Evolutionary conservation across 2,329 filamentous ascomycete species (phyloP), one percentile per base, ranked within the genome.

Genomic region (Arachnomyces sp.): DNA sequence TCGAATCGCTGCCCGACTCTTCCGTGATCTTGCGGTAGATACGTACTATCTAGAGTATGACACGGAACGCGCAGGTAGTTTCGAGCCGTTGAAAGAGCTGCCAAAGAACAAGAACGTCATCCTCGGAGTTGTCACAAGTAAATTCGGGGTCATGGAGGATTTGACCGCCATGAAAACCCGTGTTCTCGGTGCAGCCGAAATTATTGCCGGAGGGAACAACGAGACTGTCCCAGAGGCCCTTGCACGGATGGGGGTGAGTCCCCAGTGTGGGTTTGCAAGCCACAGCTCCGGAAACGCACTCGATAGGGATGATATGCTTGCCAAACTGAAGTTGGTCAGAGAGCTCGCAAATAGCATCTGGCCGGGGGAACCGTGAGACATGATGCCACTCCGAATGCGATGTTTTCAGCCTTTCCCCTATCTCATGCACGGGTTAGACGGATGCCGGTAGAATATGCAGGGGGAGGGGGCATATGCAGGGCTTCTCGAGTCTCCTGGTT

Each of bases 211-310:
- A 60, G 83, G 82, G 0, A 78, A 72, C 39, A 74, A 74, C 7
- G 70, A 82, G 63, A 75, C 68, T 2, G 68, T 70, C 34, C 74
- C 84, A 57, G 75, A 86, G 58, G 82, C 82, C 0, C 66, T 89
- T 9, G 73, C 81, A 61, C 75, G 80, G 49, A 65, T 88, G 35
- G 72, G 73, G 40, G 73, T 85, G 13, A 82, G 77, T 55, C 81
- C 82, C 0, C 82, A 86, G 65, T 84, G 81, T 56, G 81, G 80
- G 4, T 84, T 84, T 59, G 84, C 82, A 28, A 84, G 79, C 28
- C 83, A 89, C 57, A 77, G 81, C 49, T 78, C 74, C 52, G 84
- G 83, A 0, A 87, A 89, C 55, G 73, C 77, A 11, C 68, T 89
- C 39, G 74, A 71, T 15, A 68, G 77, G 46, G 75, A 84, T 34